Base-by-base conservation (phyloP, 768 basidiomycete genomes). In the Dacryopinax spathularia region DNA sequence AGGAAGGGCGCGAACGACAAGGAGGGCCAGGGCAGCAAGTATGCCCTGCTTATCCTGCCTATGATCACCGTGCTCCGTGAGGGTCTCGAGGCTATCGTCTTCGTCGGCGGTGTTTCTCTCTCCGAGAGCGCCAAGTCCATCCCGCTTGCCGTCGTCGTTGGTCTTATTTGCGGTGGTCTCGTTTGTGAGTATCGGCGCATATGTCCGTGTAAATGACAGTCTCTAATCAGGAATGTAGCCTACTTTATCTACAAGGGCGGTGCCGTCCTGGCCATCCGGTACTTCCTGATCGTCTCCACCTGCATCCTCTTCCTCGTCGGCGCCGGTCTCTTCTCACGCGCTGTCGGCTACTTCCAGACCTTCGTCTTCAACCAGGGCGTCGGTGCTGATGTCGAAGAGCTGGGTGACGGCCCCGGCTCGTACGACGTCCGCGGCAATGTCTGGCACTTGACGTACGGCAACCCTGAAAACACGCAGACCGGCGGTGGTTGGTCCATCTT, bases 201-300 rank as follows among this genome's bases (percentile, higher is more conserved):
- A 29, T 5, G 13, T 5, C 48, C 25, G 29, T 15, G 10, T 6
- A 5, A 25, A 18, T 20, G 29, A n/a, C n/a, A n/a, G n/a, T n/a
- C 10, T 56, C 5, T 27, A 25, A 9, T 3, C 13, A 10, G 2
- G 3, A 27, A 20, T 10, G 4, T 29, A 64, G 9, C 56, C 13
- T 81, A 81, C 71, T 39, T 89, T 65, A 86, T 93, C 70, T 94
- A 94, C 75, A 75, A 81, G 65, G 91, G 91, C 65, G 88, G 88
- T 22, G 85, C 82, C 65, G 82, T 87, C 62, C 78, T 84, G 83
- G 88, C 91, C 1, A 77, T 97, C 34, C 85, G 82, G 34, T 76
- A 92, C 68, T 98, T 98, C 85, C 81, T 99, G 62, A 76, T 97
- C 69, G 78, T 84, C 60, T 98, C 96, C 80, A 95, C 95, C 60